Evolutionary conservation across 2,329 filamentous ascomycete species (phyloP), one percentile per base, ranked within the genome.

Genomic region (Coniosporium uncinatum): DNA sequence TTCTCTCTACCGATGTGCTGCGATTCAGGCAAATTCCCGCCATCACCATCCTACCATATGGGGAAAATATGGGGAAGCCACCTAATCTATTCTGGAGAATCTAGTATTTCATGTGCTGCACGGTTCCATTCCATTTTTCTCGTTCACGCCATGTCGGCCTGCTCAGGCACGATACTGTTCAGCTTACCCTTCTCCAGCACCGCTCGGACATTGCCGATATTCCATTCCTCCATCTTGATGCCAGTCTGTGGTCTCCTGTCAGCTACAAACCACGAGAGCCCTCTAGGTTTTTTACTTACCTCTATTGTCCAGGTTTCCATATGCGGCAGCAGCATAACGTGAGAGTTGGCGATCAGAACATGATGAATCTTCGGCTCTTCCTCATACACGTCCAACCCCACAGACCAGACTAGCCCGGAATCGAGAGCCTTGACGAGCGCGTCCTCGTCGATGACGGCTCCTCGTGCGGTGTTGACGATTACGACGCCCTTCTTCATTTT

Each of bases 251-350:
- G 8, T 24, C 13, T 14, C 8, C n/a, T n/a, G 41, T 29, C 31
- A 36, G 32, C 19, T 22, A 16, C 18, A 4, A 20, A 5, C 6
- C 8, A 22, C 6, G 5, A 8, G 14, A 42, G 17, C 19, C 17
- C 6, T 5, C 5, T 16, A 20, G 3, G 21, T 31, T 6, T 13
- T 14, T 20, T 19, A 51, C 52, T 48, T 42, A 57, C 71, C 67
- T 85, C 87, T 21, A 80, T 67, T 1, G 85, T 91, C 73, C 78
- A 88, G 0, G 88, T 94, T 0, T 88, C 88, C 85, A 94, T 86
- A 61, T 94, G 88, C 39, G 88, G 88, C 27, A 94, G 66, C 21
- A 95, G 70, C 52, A 91, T 70, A 18, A 87, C 85, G 50, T 79
- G 76, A 2, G 78, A 78, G 55, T 91, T 90, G 14, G 67, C 65